Evolutionary conservation across 257 asterid genomes (phyloP), one percentile per base, ranked within the genome.

Genomic region (Striga asiatica): DNA sequence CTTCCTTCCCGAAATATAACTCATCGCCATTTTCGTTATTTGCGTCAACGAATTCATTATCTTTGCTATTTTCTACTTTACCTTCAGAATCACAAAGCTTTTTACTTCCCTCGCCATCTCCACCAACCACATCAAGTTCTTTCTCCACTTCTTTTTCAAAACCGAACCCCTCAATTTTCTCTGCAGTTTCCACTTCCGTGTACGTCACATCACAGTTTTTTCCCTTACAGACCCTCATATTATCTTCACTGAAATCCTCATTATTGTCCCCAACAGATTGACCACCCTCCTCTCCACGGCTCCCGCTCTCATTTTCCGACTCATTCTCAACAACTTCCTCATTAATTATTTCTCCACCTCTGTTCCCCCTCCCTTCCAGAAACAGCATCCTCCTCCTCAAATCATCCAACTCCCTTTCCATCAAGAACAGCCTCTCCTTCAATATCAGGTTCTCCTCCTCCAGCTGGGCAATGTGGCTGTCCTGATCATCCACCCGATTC

Each of bases 401-500:
- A 63, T 81, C 81, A 49, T 67, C 78, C 73, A 81, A 60, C 67
- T 85, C 93, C 69, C 93, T 72, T 62, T 80, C 93, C 87, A 85
- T 85, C 69, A 85, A 48, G 74, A 82, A 85, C 76, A 85, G 60
- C 52, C 93, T 78, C 65, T 85, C 93, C 81, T 85, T 85, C 77
- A 85, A 64, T 34, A 84, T 69, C 71, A 84, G 56, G 25, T 84
- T 84, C 65, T 84, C 95, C 19, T 84, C 95, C 75, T 84, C 95
- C 55, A 81, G 56, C 5, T 84, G 95, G 13, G 88, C 84, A 61
- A 84, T 84, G 55, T 84, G 92, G 37, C 77, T 65, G 56, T 84
- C 95, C 66, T 81, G 88, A 74, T 84, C 95, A 64, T 85, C 95
- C 20, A 85, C 87, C 1, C 95, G 76, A 60, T 82, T 85, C 67